phyloP scores from a whole-genome alignment of 2,329 filamentous ascomycete species.

The Aspergillus cejpii region DNA sequence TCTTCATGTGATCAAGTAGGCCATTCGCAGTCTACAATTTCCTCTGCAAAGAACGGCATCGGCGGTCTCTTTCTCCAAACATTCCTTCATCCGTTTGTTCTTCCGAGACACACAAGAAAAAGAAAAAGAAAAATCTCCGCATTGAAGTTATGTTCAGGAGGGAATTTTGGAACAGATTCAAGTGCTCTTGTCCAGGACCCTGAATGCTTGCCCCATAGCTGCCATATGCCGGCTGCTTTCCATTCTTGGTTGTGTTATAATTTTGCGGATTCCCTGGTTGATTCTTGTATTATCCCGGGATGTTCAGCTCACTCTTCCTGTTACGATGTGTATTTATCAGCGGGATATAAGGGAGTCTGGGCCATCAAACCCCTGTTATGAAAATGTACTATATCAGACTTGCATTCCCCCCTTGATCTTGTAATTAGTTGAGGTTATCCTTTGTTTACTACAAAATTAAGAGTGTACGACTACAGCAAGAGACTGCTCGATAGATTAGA shows the following conservation, averaged over 20 bases:
- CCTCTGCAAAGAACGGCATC: not conserved
- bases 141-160: no score
- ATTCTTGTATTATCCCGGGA: not conserved
- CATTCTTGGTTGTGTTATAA: not conserved
- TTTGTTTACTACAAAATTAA: constrained; percentile 1
- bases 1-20: not conserved
- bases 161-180: not conserved
- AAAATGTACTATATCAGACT: constrained; percentile 16
- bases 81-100: no score
- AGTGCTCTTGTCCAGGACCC: not conserved
- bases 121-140: no score
- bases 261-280: not conserved
- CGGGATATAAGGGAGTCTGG: constrained; percentile 1
- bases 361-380: not conserved
- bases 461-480: constrained; percentile 3
- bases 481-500: constrained; percentile 3
- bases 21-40: not conserved
- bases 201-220: not conserved
- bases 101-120: no score
- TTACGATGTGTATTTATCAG: not conserved
- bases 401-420: constrained; percentile 3
- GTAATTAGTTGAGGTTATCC: constrained; percentile 11
- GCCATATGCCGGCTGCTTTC: not conserved
- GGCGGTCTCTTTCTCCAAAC: no score
- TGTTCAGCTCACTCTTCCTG: not conserved